Evolutionary conservation across 306 rosid genomes (phyloP).

Genomic region (Macrotyloma uniflorum): DNA sequence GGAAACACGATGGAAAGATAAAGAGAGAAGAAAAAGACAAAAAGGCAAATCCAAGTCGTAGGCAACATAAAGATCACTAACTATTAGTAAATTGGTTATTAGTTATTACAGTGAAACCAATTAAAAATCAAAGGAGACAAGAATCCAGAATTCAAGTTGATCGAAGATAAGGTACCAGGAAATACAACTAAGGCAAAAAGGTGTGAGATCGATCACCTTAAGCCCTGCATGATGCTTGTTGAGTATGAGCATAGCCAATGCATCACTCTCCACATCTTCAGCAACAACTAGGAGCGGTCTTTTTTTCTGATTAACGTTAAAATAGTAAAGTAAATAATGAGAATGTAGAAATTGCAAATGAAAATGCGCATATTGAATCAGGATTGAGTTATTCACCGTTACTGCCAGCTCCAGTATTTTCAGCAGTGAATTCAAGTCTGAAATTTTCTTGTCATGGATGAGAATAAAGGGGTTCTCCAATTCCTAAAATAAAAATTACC

Average conservation of each 20-base stretch:
- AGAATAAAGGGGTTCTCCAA: conserved; percentile 87
- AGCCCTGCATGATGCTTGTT: conserved; percentile 94
- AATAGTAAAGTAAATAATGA: conserved; percentile 35
- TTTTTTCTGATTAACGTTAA: conserved; percentile 56
- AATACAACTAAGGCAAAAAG: conserved; percentile 29
- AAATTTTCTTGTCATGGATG: conserved; percentile 87
- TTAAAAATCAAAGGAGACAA: background rate
- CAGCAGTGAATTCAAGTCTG: conserved; percentile 73
- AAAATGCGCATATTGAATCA: conserved; percentile 22
- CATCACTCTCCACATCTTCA: conserved; percentile 93
- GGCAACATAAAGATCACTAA: conserved; percentile 16
- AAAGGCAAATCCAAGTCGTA: conserved; percentile 7
- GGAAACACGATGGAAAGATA: background rate
- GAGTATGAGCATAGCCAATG: conserved; percentile 89
- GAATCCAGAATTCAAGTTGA: conserved; percentile 4
- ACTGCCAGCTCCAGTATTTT: conserved; percentile 75
- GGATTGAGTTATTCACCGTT: conserved; percentile 56
- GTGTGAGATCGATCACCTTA: conserved; percentile 61
- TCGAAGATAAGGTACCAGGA: conserved; percentile 2
- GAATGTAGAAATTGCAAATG: conserved; percentile 28
- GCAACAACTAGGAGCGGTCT: conserved; percentile 93
- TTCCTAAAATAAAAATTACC: conserved; percentile 59
- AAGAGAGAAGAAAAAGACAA: background rate
- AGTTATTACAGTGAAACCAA: background rate
- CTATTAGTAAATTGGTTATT: background rate